Base-by-base conservation (phyloP, 1,284 basidiomycete genomes). In the Marasmius tenuissimus region DNA sequence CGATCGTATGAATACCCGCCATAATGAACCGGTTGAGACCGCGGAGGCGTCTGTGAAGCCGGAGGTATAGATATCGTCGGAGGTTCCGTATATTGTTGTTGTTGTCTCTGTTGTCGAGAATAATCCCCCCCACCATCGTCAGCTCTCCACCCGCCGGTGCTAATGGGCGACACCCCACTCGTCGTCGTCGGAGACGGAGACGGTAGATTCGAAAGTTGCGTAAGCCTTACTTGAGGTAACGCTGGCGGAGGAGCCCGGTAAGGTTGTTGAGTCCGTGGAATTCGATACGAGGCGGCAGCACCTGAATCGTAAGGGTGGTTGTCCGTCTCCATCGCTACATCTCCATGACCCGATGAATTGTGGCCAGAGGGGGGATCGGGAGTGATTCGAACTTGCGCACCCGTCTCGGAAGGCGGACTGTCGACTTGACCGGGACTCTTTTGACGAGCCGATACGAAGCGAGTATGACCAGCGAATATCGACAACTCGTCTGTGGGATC, bases 401-500 rank as follows among this genome's bases (percentile, higher is more conserved):
- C 65, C 33, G 68, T 60, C 34, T 57, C 48, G 39, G 40, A 48
- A 27, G 56, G 34, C 14, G 61, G 48, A 58, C 61, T 61, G 53
- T 16, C 27, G 54, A 12, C 52, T 72, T 75, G 16, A 18, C 52
- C 34, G 52, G n/a, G 11, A 18, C 14, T 38, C 16, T 37, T 34
- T 18, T 54, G 52, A 35, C 52, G 52, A 50, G 73, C 67, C 35
- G 79, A 81, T 10, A 88, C 79, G 54, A 88, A 81, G 12, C 83
- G 78, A 0, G 83, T 85, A 61, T 82, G 81, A 2, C 87, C 87
- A 3, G 85, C 83, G 66, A 87, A 83, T 47, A 89, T 85, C 0
- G 81, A 75, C 8, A 89, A 74, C 54, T 88, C 87, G 61, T 88
- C 87, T 6, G 84, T 81, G 4, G 65, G 70, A 40, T 81, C 77